Evolutionary conservation across 495 filamentous ascomycete genomes (phyloP).

Genomic region (Margaritispora aquatica): DNA sequence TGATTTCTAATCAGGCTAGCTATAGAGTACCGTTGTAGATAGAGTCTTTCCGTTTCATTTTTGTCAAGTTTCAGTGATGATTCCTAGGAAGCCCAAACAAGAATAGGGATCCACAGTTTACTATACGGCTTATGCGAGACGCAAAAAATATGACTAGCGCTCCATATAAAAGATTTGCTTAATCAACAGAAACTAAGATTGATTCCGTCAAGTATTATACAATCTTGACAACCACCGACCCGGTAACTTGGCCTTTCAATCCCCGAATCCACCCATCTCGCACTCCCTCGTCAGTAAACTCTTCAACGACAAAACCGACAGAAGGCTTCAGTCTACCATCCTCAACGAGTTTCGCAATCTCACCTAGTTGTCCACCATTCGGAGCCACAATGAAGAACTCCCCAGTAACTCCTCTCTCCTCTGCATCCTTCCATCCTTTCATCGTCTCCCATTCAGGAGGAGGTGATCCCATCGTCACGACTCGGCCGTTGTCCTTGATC

Average conservation of each 20-base stretch:
- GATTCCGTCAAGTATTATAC: too few relatives aligned
- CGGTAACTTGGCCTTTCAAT: conserved; percentile 8
- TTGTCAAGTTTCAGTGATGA: too few relatives aligned
- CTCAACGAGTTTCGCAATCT: conserved; percentile 1
- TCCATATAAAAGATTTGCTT: too few relatives aligned
- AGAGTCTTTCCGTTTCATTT: too few relatives aligned
- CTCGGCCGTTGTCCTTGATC: conserved; percentile 5
- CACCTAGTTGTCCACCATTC: conserved; percentile 1
- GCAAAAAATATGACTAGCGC: background rate
- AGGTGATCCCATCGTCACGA: conserved; percentile 8
- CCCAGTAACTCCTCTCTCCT: conserved; percentile 1
- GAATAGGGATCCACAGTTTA: too few relatives aligned
- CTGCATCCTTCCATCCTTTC: conserved; percentile 9
- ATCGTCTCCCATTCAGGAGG: conserved; percentile 2
- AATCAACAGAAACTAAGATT: too few relatives aligned
- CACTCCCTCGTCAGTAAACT: conserved; percentile 7
- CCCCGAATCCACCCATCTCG: conserved; percentile 5
- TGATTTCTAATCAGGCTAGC: too few relatives aligned
- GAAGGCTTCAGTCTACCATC: conserved; percentile 1
- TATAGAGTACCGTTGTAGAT: too few relatives aligned
- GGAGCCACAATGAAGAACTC: conserved; percentile 13
- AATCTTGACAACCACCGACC: conserved; percentile 11
- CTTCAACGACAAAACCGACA: conserved; percentile 9
- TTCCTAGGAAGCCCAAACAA: too few relatives aligned
- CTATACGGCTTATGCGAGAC: too few relatives aligned